These are phyloP conservation scores for Xerocomus spinulosus DNA, from an alignment of 768 basidiomycete species.

Conservation along the genomic window DNA sequence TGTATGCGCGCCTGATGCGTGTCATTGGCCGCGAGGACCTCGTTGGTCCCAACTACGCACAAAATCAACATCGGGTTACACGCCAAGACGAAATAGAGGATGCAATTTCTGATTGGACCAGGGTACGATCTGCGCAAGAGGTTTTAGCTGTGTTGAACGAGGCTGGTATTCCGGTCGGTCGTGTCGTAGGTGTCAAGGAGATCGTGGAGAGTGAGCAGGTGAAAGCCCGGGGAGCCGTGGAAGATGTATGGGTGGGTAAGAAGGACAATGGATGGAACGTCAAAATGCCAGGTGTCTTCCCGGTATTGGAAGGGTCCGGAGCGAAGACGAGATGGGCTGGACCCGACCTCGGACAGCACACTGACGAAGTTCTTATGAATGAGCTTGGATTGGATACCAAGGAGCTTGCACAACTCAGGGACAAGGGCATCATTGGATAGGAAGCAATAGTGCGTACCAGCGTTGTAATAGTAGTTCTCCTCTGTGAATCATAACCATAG, in stretches of 20 bases:
- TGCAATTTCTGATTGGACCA: slow-evolving; percentile 61
- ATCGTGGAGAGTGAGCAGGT: slow-evolving; percentile 57
- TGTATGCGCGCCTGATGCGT: slow-evolving; percentile 64
- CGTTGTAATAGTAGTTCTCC: not conserved
- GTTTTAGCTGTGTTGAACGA: slow-evolving; percentile 46
- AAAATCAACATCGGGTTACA: slow-evolving; percentile 40
- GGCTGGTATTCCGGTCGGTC: slow-evolving; percentile 60
- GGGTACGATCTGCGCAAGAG: slow-evolving; percentile 44
- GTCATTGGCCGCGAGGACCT: slow-evolving; percentile 57
- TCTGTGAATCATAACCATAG: slow-evolving; percentile 29
- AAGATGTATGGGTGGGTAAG: slow-evolving; percentile 51
- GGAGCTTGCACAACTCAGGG: slow-evolving; percentile 37
- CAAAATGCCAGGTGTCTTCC: slow-evolving; percentile 65
- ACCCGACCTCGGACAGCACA: slow-evolving; percentile 60
- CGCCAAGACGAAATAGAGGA: slow-evolving; percentile 51
- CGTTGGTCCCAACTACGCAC: slow-evolving; percentile 46
- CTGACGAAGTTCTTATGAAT: slow-evolving; percentile 42
- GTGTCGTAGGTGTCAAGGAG: slow-evolving; percentile 60
- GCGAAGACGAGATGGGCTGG: slow-evolving; percentile 63
- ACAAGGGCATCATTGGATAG: slow-evolving; percentile 38
- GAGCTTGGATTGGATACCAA: slow-evolving; percentile 39
- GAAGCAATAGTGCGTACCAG: not conserved
- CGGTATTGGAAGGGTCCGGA: slow-evolving; percentile 55
- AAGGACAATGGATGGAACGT: slow-evolving; percentile 50
- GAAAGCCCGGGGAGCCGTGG: slow-evolving; percentile 49